A percentile compares a stretch with the other conserved stretches of the same genome.
Evolutionary conservation across 495 filamentous ascomycete genomes (phyloP).

Genomic region (Xylaria venustula): DNA sequence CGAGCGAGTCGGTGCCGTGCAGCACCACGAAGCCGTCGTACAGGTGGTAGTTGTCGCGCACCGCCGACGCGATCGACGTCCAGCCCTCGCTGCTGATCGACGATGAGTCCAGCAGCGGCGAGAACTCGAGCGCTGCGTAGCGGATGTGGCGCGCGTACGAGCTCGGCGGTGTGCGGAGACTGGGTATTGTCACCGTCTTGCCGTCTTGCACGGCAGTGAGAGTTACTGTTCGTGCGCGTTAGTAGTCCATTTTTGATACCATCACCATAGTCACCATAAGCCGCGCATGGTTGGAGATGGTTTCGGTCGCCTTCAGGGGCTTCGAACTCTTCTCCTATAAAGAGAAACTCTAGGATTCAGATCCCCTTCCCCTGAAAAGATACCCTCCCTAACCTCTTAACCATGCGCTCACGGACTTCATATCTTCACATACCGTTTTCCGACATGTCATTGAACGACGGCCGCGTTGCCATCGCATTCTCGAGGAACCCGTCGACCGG

Average conservation of each 20-base stretch:
- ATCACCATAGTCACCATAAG: too few species aligned
- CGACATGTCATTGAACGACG: constrained; percentile 86
- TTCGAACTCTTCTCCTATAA: too few species aligned
- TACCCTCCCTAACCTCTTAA: too few species aligned
- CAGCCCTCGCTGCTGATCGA: constrained; percentile 84
- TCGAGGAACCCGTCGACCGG: constrained; percentile 82
- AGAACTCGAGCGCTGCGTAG: constrained; percentile 85
- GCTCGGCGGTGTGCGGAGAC: constrained; percentile 76
- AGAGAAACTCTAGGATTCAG: too few species aligned
- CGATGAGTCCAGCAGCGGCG: constrained; percentile 83
- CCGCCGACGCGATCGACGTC: constrained; percentile 74
- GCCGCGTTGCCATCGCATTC: constrained; percentile 75
- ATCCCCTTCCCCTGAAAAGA: too few species aligned
- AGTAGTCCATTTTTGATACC: not conserved
- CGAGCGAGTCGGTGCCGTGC: constrained; percentile 93
- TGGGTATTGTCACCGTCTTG: constrained; percentile 39
- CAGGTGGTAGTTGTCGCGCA: constrained; percentile 76
- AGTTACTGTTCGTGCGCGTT: constrained; percentile 15
- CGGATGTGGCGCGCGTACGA: constrained; percentile 79
- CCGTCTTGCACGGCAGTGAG: constrained; percentile 44
- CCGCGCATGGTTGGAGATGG: not conserved
- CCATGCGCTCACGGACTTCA: not conserved
- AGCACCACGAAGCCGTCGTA: constrained; percentile 95
- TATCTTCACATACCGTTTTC: constrained; percentile 41
- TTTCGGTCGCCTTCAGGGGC: not conserved